Percentiles rank a stretch among this genome's conserved stretches.
These are phyloP conservation scores for Gaertneriomyces semiglobifer DNA, from an alignment of 192 early-diverging fungal species.

Conservation along the genomic window DNA sequence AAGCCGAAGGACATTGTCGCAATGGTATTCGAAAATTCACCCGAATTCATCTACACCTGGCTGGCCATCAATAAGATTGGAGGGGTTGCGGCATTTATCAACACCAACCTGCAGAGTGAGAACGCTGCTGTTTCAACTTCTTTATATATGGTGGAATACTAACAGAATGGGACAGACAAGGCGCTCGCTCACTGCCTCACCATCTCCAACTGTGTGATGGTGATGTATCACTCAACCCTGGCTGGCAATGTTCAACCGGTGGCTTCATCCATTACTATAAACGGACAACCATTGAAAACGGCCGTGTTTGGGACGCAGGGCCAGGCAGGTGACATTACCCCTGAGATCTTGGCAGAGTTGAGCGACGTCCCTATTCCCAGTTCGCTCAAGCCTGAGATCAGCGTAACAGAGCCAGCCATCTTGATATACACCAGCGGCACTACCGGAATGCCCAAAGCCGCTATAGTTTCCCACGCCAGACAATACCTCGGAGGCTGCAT, in stretches of 20 bases:
- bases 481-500: slow-evolving; percentile 21
- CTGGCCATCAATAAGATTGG: slow-evolving; percentile 60
- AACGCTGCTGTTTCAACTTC: background rate
- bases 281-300: background rate
- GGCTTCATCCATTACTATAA: background rate
- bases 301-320: background rate
- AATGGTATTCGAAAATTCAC: slow-evolving; percentile 59
- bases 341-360: background rate
- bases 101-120: slow-evolving; percentile 49
- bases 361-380: background rate
- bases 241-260: slow-evolving; percentile 1
- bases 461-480: slow-evolving; percentile 50
- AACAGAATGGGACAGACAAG: background rate
- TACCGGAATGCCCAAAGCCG: slow-evolving; percentile 62
- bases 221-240: slow-evolving; percentile 1
- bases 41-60: slow-evolving; percentile 51
- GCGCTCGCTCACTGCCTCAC: slow-evolving; percentile 1
- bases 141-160: background rate
- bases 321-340: background rate
- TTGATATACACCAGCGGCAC: slow-evolving; percentile 56
- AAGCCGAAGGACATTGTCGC: slow-evolving; percentile 40
- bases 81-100: slow-evolving; percentile 54
- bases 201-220: slow-evolving; percentile 1
- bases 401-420: slow-evolving; percentile 26
- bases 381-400: slow-evolving; percentile 1